Evolutionary conservation across 441 rosid species (phyloP).

Genomic region (Erodium chrysanthum): DNA sequence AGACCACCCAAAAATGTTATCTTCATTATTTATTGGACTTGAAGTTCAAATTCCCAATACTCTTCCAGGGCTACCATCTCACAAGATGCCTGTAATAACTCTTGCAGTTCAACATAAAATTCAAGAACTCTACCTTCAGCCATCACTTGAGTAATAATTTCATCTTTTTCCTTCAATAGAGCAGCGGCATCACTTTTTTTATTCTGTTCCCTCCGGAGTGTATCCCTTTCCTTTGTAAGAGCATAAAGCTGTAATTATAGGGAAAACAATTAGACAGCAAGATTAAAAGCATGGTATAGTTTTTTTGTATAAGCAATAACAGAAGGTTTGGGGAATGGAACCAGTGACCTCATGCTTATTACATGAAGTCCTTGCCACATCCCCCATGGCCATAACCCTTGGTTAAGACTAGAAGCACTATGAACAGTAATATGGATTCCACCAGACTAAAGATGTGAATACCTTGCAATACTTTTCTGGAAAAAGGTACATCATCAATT

Average conservation of each 20-base stretch:
- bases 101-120: slow-evolving; percentile 1
- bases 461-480: neutral
- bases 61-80: neutral
- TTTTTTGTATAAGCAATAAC: neutral
- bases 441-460: neutral
- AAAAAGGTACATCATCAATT: neutral
- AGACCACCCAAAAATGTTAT: neutral
- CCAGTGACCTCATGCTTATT: neutral
- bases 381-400: neutral
- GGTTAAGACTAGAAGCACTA: slow-evolving; percentile 1
- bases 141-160: slow-evolving; percentile 94
- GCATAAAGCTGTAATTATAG: slow-evolving; percentile 61
- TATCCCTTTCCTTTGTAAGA: slow-evolving; percentile 93
- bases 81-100: neutral
- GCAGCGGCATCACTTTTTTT: slow-evolving; percentile 93
- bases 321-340: neutral
- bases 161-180: slow-evolving; percentile 97
- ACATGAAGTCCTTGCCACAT: neutral
- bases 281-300: neutral
- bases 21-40: neutral
- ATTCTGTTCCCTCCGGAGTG: slow-evolving; percentile 92
- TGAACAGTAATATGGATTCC: slow-evolving; percentile 1
- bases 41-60: neutral
- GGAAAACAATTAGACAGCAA: slow-evolving; percentile 6
- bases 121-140: slow-evolving; percentile 74